These are phyloP conservation scores for Lachnellula subtilissima DNA, from an alignment of 2,329 filamentous ascomycete genomes.

Conservation along the genomic window DNA sequence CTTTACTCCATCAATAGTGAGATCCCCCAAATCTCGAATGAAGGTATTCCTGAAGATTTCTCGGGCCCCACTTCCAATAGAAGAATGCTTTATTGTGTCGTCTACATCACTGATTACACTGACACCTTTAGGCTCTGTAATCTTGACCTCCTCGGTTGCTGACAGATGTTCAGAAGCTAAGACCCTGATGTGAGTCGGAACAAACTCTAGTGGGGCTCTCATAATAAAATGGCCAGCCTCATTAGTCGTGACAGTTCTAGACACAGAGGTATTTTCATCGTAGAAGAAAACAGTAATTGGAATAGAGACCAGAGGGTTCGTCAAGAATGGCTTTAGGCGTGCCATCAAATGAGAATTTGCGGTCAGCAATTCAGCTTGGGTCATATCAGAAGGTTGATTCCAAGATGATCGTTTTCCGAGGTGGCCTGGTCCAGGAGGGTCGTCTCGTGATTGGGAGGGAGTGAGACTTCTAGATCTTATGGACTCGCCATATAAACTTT, in stretches of 20 bases:
- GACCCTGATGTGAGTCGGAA: slow-evolving; percentile 84
- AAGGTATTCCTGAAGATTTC: slow-evolving; percentile 98
- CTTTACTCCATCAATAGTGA: slow-evolving; percentile 79
- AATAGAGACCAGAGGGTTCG: slow-evolving; percentile 69
- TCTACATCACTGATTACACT: slow-evolving; percentile 97
- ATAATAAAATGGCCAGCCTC: slow-evolving; percentile 83
- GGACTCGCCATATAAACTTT: slow-evolving; percentile 26
- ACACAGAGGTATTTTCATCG: slow-evolving; percentile 76
- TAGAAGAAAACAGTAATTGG: slow-evolving; percentile 95
- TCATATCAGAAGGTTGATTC: slow-evolving; percentile 54
- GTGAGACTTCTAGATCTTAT: slow-evolving; percentile 12
- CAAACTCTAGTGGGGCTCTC: slow-evolving; percentile 77
- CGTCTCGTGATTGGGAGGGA: slow-evolving; percentile 22
- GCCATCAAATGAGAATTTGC: slow-evolving; percentile 88
- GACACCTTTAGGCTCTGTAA: slow-evolving; percentile 75
- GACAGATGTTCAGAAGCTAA: slow-evolving; percentile 82
- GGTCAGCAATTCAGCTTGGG: slow-evolving; percentile 65
- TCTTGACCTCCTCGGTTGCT: slow-evolving; percentile 68
- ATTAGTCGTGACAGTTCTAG: slow-evolving; percentile 78
- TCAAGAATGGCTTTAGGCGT: slow-evolving; percentile 82
- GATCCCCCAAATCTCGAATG: slow-evolving; percentile 73
- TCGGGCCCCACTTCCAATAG: slow-evolving; percentile 77
- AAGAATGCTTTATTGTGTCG: slow-evolving; percentile 94
- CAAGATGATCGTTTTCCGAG: slow-evolving; percentile 41
- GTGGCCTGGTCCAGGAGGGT: slow-evolving; percentile 29